A percentile compares a stretch with the other conserved stretches of the same genome.
These are phyloP conservation scores for Wickerhamiella qilinensis DNA, from an alignment of 805 yeast species.

Conservation along the genomic window DNA sequence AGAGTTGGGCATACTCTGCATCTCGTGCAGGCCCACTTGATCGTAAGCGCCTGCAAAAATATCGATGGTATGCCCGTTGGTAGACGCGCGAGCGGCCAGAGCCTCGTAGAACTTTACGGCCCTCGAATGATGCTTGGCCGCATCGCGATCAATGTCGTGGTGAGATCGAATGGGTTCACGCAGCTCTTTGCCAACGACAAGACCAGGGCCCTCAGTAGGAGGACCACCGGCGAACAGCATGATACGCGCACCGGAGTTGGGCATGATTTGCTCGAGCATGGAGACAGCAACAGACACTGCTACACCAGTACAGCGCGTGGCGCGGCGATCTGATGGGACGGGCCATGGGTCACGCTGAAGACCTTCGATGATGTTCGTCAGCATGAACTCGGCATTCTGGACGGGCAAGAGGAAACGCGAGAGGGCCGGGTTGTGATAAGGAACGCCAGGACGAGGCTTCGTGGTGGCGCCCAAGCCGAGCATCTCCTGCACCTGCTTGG, in stretches of 20 bases:
- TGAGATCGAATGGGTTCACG: conserved; percentile 96
- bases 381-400: conserved; percentile 65
- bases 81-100: conserved; percentile 54
- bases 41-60: conserved; percentile 92
- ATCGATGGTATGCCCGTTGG: conserved; percentile 67
- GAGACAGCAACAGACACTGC: conserved; percentile 77
- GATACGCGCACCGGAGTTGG: conserved; percentile 77
- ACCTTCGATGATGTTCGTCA: conserved; percentile 63
- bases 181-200: conserved; percentile 78
- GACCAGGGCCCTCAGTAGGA: conserved; percentile 86
- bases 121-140: conserved; percentile 73
- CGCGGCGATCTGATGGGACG: conserved; percentile 57
- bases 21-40: conserved; percentile 88
- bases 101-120: conserved; percentile 69
- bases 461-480: conserved; percentile 28
- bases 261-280: conserved; percentile 64
- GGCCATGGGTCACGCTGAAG: conserved; percentile 80
- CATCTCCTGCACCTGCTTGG: conserved; percentile 41
- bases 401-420: conserved; percentile 60
- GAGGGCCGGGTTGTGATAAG: conserved; percentile 26
- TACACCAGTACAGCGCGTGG: conserved; percentile 83
- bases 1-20: conserved; percentile 68
- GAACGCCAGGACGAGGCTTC: conserved; percentile 7
- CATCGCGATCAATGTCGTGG: conserved; percentile 84
- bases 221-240: conserved; percentile 91